phyloP scores from a whole-genome alignment of 495 filamentous ascomycete genomes.

The Aspergillus campestris region DNA sequence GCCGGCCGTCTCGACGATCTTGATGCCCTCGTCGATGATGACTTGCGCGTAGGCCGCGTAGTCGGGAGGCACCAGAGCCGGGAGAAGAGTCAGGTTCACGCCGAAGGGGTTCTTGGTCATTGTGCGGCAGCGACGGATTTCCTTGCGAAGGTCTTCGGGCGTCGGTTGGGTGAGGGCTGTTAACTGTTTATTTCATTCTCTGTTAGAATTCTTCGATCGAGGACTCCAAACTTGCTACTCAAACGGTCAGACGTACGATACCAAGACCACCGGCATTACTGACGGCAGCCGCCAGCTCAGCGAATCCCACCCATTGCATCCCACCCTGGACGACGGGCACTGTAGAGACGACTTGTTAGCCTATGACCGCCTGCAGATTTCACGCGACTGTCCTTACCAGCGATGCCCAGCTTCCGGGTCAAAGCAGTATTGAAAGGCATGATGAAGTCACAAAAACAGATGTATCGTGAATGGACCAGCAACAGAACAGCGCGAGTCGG shows the following conservation, averaged over 20 bases:
- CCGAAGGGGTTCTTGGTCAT: slow-evolving; percentile 88
- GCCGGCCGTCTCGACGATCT: slow-evolving; percentile 93
- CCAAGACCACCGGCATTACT: slow-evolving; percentile 93
- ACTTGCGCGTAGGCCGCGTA: slow-evolving; percentile 89
- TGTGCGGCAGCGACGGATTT: slow-evolving; percentile 77
- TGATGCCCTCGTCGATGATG: slow-evolving; percentile 87
- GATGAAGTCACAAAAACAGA: too few species aligned
- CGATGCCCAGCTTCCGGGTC: slow-evolving; percentile 82
- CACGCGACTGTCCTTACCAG: slow-evolving; percentile 37
- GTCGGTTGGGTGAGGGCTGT: slow-evolving; percentile 93
- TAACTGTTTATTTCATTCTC: slow-evolving; percentile 27
- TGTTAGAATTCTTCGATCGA: too few species aligned
- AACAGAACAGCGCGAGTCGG: too few species aligned
- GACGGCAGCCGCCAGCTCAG: slow-evolving; percentile 87
- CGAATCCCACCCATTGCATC: slow-evolving; percentile 89
- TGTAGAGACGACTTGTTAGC: slow-evolving; percentile 18
- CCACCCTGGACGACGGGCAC: slow-evolving; percentile 97
- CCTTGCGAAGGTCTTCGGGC: slow-evolving; percentile 85
- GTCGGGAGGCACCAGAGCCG: slow-evolving; percentile 80
- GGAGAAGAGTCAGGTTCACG: slow-evolving; percentile 94
- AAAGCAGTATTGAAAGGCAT: slow-evolving; percentile 95
- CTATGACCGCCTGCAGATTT: background rate
- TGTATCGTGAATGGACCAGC: too few species aligned
- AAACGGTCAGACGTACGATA: slow-evolving; percentile 51
- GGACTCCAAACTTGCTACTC: too few species aligned